Base-by-base conservation (phyloP, 805 yeast species). In the Pichia ethanolica region DNA sequence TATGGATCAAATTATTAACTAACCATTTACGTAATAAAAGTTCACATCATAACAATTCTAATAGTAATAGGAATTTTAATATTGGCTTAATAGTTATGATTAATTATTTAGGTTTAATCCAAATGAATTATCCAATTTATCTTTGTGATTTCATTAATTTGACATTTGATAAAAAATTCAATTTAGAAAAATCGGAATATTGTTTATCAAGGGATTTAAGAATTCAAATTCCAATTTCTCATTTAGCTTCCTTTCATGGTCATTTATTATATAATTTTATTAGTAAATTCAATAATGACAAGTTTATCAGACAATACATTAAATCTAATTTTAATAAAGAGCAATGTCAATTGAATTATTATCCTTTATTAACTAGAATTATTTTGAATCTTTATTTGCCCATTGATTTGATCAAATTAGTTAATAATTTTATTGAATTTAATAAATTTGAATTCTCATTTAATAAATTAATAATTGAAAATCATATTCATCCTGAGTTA, bases 71-170 rank as follows among this genome's bases (percentile, higher is more conserved):
- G 13, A 34, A 44, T 27, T n/a, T 32, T 32, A 26, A 33, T 35
- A 12, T 42, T 12, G 40, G 51, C 28, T 30, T 39, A 43, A 43
- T 68, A 1, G 30, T 73, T 5, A 57, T 73, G 7, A 57, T 82
- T 1, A 63, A 80, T 20, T 83, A 82, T 59, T 49, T 81, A 44
- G 77, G 82, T 3, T 59, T 76, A n/a, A 53, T 75, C 8, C 71
- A 73, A 49, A 55, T 79, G 53, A 68, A 72, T 32, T 51, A 71
- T 25, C 85, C 88, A 0, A 54, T 82, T 1, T 79, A 75, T 57
- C 53, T 74, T 5, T 62, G 65, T 48, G 86, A 82, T 58, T 61
- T 79, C 14, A 57, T 79, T 27, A 56, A 59, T 5, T 66, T 75
- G 63, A 62, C 77, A 5, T 58, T 69, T 32, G 56, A 66, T 2